phyloP scores from a whole-genome alignment of 2,329 filamentous ascomycete genomes.

The Alternaria sp. region DNA sequence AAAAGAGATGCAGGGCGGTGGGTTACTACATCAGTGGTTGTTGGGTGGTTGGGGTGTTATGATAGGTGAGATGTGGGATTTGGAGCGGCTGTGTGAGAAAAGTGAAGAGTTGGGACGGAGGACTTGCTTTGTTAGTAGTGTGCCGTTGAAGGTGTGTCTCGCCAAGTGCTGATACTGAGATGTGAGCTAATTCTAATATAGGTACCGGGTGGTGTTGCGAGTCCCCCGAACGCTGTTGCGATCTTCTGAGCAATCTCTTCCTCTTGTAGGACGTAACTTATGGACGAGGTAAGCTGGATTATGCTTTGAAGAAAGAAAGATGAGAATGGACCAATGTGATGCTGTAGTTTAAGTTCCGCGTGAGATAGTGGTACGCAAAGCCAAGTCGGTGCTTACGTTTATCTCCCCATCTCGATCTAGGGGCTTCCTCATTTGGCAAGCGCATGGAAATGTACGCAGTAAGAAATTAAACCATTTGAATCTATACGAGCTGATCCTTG shows the following conservation, averaged over 20 bases:
- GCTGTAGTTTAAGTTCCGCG: not conserved
- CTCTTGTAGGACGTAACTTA: not conserved
- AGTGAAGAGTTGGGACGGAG: slow-evolving; percentile 63
- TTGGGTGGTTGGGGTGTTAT: slow-evolving; percentile 49
- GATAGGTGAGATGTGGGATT: slow-evolving; percentile 54
- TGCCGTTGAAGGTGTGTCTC: slow-evolving; percentile 61
- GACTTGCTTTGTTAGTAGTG: slow-evolving; percentile 69
- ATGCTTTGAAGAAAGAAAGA: not conserved
- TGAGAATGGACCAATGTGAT: not conserved
- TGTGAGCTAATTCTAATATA: slow-evolving; percentile 18
- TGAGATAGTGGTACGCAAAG: not conserved
- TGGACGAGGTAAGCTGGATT: not conserved
- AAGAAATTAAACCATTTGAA: not conserved
- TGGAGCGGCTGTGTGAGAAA: slow-evolving; percentile 62
- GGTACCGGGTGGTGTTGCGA: slow-evolving; percentile 59
- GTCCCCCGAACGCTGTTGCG: slow-evolving; percentile 50
- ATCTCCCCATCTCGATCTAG: not conserved
- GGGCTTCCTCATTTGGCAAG: not conserved
- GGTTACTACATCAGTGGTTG: slow-evolving; percentile 47
- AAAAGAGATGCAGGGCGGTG: slow-evolving; percentile 48
- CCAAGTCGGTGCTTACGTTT: slow-evolving; percentile 7
- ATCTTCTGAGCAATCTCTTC: slow-evolving; percentile 38
- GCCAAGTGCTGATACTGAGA: not conserved
- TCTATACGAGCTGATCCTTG: not conserved
- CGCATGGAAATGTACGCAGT: not conserved